phyloP scores from a whole-genome alignment of 306 rosid genomes.

The Trifolium fragiferum region DNA sequence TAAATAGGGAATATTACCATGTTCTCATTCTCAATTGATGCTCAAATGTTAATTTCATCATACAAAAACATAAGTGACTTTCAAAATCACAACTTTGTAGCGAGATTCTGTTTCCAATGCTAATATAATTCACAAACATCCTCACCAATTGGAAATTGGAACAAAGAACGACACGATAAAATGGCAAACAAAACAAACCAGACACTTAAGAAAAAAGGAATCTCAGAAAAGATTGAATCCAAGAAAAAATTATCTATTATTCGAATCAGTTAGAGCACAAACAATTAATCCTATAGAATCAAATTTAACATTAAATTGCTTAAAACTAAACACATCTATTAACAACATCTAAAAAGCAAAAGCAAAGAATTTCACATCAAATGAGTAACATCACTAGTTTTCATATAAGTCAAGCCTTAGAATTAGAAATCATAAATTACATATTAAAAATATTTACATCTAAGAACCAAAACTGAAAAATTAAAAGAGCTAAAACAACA shows the following conservation, averaged over 20 bases:
- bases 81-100: slow-evolving; percentile 23
- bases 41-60: slow-evolving; percentile 43
- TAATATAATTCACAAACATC: slow-evolving; percentile 38
- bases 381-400: slow-evolving; percentile 25
- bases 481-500: neutral
- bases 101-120: slow-evolving; percentile 52
- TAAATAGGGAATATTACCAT: slow-evolving; percentile 45
- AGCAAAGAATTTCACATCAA: slow-evolving; percentile 38
- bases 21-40: slow-evolving; percentile 46
- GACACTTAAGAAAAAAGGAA: slow-evolving; percentile 24
- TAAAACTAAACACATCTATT: slow-evolving; percentile 25
- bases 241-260: slow-evolving; percentile 8
- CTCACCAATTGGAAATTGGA: slow-evolving; percentile 27
- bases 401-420: slow-evolving; percentile 10
- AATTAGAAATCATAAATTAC: slow-evolving; percentile 10
- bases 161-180: slow-evolving; percentile 29
- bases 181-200: slow-evolving; percentile 41
- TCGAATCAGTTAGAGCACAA: slow-evolving; percentile 14
- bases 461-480: slow-evolving; percentile 4
- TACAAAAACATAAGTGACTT: slow-evolving; percentile 43
- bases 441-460: neutral
- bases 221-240: slow-evolving; percentile 16
- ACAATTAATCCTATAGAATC: slow-evolving; percentile 29
- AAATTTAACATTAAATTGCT: slow-evolving; percentile 6
- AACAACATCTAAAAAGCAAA: slow-evolving; percentile 42